phyloP scores from a whole-genome alignment of 768 basidiomycete species.

The Russula compacta region DNA sequence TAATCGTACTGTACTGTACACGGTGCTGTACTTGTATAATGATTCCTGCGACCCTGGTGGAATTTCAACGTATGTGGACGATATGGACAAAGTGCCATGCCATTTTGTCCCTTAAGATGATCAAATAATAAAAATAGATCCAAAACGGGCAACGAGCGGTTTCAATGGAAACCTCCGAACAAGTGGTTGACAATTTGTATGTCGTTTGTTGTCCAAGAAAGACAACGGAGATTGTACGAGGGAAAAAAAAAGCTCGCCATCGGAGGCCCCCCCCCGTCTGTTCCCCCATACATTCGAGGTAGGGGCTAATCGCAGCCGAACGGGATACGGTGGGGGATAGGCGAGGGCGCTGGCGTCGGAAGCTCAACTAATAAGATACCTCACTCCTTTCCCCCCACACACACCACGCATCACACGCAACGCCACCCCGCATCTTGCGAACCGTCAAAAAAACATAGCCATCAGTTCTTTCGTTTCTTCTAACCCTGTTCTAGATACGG shows the following conservation, averaged over 20 bases:
- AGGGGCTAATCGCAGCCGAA: no score
- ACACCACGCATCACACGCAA: not conserved
- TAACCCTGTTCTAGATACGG: conserved; percentile 10
- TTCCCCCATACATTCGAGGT: no score
- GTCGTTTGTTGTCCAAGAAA: not conserved
- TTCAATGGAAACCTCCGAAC: conserved; percentile 9
- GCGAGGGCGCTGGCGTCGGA: not conserved
- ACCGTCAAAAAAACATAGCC: not conserved
- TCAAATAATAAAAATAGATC: not conserved
- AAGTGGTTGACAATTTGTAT: not conserved
- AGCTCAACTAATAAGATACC: not conserved
- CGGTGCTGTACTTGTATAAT: no score
- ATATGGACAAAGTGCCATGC: not conserved
- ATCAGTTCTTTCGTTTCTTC: not conserved
- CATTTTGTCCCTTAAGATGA: not conserved
- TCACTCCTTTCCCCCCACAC: not conserved
- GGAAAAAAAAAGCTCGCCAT: no score
- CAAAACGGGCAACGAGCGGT: not conserved
- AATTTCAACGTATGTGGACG: not conserved
- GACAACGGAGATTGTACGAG: conserved; percentile 2
- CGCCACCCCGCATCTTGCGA: not conserved
- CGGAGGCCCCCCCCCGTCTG: no score
- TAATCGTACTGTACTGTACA: no score
- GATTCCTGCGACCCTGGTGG: no score
- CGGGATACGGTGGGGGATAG: no score